Evolutionary conservation across 441 rosid genomes (phyloP).

Genomic region (Populus hybrid): DNA sequence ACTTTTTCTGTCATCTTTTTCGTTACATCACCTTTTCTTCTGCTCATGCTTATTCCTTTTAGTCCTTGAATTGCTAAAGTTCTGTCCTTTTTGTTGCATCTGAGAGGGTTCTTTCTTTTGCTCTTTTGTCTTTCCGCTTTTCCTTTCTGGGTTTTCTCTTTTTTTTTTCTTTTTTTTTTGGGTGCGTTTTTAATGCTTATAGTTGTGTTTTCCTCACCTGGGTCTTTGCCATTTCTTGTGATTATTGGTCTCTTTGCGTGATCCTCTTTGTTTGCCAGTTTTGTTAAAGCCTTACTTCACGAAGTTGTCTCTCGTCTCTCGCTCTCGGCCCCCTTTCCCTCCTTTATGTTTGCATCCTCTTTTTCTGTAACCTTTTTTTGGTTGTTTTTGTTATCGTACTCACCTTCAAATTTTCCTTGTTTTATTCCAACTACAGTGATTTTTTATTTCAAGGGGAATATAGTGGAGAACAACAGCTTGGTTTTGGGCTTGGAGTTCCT

Average conservation of each 20-base stretch:
- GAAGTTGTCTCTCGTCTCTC: background rate
- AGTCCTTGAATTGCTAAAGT: conserved; percentile 28
- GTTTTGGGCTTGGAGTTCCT: conserved; percentile 14
- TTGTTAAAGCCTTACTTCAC: background rate
- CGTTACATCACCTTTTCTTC: conserved; percentile 14
- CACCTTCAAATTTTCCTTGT: background rate
- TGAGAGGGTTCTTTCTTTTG: conserved; percentile 19
- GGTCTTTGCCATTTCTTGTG: conserved; percentile 30
- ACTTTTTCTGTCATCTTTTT: conserved; percentile 15
- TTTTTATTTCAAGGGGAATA: conserved; percentile 29
- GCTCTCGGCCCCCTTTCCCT: background rate
- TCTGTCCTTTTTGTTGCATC: conserved; percentile 29
- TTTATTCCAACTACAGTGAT: background rate
- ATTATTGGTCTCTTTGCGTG: conserved; percentile 11
- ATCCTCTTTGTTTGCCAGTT: background rate
- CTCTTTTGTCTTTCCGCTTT: background rate
- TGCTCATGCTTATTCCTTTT: conserved; percentile 18
- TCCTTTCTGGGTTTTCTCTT: conserved; percentile 22
- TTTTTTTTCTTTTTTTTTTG: conserved; percentile 9
- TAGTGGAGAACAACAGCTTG: conserved; percentile 24
- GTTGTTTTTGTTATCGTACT: background rate
- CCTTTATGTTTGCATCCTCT: conserved; percentile 1
- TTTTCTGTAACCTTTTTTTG: background rate
- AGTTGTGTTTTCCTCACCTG: conserved; percentile 19
- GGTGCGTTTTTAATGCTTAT: conserved; percentile 15